A percentile compares a stretch with the other conserved stretches of the same genome.
Conservation (phyloP, 148 eudicot species). For the Talinum fruticosum region DNA sequence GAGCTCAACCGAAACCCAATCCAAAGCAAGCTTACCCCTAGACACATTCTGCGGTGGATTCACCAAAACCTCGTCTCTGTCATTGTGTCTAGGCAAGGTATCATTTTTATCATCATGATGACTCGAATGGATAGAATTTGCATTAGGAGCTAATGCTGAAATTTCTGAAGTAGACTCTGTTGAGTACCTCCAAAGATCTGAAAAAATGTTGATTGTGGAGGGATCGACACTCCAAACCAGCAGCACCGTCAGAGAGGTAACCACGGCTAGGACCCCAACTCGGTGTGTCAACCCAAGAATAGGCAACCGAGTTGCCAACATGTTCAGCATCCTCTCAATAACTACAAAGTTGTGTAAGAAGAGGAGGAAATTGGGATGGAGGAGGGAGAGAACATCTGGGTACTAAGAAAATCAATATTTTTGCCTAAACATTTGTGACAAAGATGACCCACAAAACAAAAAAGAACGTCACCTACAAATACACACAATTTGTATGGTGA, state of each 20-base stretch:
- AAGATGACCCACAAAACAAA: too few species aligned
- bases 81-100: conserved; percentile 19
- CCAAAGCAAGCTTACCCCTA: conserved; percentile 8
- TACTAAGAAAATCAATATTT: too few species aligned
- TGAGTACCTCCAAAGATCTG: conserved; percentile 36
- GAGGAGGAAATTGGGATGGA: neutral
- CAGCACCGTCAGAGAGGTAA: conserved; percentile 23
- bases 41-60: conserved; percentile 18
- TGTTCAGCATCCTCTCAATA: conserved; percentile 37
- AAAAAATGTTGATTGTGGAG: neutral
- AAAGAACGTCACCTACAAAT: too few species aligned
- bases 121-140: conserved; percentile 14
- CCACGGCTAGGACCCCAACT: conserved; percentile 26
- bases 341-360: conserved; percentile 18
- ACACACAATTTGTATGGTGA: too few species aligned
- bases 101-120: conserved; percentile 12
- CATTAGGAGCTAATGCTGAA: conserved; percentile 12
- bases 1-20: conserved; percentile 42
- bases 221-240: conserved; percentile 31
- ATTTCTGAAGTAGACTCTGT: conserved; percentile 5
- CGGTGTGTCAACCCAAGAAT: conserved; percentile 32
- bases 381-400: too few species aligned
- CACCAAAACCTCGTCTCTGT: conserved; percentile 22
- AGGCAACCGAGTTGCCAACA: conserved; percentile 33
- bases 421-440: too few species aligned